These are phyloP conservation scores for Mimosa bimucronata DNA, from an alignment of 306 rosid species.

Conservation along the genomic window DNA sequence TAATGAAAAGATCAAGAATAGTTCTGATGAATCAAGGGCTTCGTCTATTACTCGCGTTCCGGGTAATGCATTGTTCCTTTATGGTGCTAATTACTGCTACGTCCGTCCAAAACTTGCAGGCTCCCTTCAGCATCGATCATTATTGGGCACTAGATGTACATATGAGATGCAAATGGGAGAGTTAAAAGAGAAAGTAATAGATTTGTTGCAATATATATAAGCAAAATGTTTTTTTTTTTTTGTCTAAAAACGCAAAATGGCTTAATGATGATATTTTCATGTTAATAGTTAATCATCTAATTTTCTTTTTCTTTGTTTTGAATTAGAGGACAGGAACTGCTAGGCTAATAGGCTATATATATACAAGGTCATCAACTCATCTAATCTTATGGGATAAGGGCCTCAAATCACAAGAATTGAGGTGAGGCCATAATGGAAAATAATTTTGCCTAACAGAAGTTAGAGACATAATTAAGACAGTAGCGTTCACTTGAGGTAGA, in stretches of 20 bases:
- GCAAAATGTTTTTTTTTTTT: background rate
- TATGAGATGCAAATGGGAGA: background rate
- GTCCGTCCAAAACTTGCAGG: background rate
- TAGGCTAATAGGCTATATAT: no score
- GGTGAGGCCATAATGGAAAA: background rate
- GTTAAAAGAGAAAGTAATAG: background rate
- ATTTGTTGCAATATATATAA: background rate
- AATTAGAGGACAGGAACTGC: no score
- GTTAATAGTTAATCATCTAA: background rate
- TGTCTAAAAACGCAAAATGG: no score
- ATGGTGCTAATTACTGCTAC: background rate
- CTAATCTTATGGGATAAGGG: background rate
- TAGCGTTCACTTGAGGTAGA: background rate
- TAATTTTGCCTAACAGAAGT: background rate
- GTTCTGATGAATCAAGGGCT: background rate
- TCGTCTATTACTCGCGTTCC: background rate
- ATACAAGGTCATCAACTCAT: no score
- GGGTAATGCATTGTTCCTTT: background rate
- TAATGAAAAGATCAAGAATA: background rate
- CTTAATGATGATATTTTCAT: background rate
- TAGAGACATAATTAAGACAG: background rate
- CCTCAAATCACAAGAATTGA: background rate
- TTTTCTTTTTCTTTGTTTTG: no score
- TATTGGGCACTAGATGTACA: background rate
- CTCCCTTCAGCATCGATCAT: background rate